Base-by-base conservation (phyloP, 2,329 filamentous ascomycete species). In the Cytospora leucostoma region DNA sequence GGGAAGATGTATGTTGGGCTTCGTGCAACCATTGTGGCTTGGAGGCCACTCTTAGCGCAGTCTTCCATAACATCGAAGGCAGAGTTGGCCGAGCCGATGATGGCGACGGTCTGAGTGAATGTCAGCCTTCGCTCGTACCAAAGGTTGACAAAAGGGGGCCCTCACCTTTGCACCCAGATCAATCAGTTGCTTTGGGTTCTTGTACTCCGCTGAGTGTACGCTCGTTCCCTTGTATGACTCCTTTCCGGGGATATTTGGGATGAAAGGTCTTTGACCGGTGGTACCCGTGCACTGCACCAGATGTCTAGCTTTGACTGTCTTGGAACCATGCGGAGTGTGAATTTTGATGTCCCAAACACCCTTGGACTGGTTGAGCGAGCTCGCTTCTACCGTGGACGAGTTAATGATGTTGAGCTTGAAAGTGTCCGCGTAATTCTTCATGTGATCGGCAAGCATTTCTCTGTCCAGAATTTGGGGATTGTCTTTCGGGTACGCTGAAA, bases 341-440 rank as follows among this genome's bases (percentile, higher is more conserved):
- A 76, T 63, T 7, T 67, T 67, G 34, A 82, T 73, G 0, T 71
- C 74, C 78, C 78, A 82, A n/a, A 70, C 66, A 3, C 72, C 68
- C 4, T 68, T 71, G 2, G 65, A n/a, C 6, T 76, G 74, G 52
- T 80, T 72, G 66, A 77, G 81, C 0, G 70, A 68, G 1, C 76
- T 75, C 6, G 71, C 75, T 5, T 69, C 71, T n/a, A 82, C 70
- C 0, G 66, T 74, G 4, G 77, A 78, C 12, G 72, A 72, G 44
- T 74, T 73, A 74, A 79, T 78, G 3, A 82, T 73, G 65, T 82
- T 80, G 49, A 84, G 73, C 49, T 80, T 77, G 75, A 84, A 80
- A 5, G 79, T 70, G n/a, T 70, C 76, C 3, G 76, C 77, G 61
- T 83, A 83, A 1, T 74, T 73, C 60, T 81, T 79, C 44, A 83